phyloP scores from a whole-genome alignment of 768 basidiomycete species.

The Trichaptum fuscoviolaceum region DNA sequence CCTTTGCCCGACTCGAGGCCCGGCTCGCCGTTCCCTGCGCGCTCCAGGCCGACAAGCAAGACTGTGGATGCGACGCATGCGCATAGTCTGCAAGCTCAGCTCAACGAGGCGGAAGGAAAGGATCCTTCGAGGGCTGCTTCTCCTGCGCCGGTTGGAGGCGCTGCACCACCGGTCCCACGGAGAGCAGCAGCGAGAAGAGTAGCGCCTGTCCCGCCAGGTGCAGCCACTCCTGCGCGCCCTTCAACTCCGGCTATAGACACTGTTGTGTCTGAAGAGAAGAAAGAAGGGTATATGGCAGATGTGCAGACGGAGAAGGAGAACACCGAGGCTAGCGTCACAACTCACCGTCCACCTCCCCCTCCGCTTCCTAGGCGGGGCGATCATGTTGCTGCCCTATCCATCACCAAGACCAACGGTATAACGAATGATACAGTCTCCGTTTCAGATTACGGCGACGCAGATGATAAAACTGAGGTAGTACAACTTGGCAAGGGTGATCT shows the following conservation, averaged over 20 bases:
- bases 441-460: not conserved
- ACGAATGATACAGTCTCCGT: conserved; percentile 1
- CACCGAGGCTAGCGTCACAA: not conserved
- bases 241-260: not conserved
- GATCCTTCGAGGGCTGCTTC: conserved; percentile 8
- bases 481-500: not conserved
- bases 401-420: not conserved
- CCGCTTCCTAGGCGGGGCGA: not conserved
- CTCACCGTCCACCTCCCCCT: not conserved
- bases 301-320: not conserved
- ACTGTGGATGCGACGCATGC: conserved; percentile 5
- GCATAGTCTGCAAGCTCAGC: not conserved
- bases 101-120: conserved; percentile 1
- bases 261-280: not conserved
- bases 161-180: conserved; percentile 20
- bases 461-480: conserved; percentile 3
- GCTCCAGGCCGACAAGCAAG: conserved; percentile 21
- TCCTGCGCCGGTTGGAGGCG: conserved; percentile 6
- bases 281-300: not conserved
- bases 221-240: not conserved
- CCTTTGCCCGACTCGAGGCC: conserved; percentile 24
- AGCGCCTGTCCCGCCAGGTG: conserved; percentile 7
- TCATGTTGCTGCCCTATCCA: not conserved
- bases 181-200: conserved; percentile 18
- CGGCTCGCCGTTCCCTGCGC: conserved; percentile 26